Evolutionary conservation across 2,329 filamentous ascomycete species (phyloP).

Genomic region (Diplodia intermedia): DNA sequence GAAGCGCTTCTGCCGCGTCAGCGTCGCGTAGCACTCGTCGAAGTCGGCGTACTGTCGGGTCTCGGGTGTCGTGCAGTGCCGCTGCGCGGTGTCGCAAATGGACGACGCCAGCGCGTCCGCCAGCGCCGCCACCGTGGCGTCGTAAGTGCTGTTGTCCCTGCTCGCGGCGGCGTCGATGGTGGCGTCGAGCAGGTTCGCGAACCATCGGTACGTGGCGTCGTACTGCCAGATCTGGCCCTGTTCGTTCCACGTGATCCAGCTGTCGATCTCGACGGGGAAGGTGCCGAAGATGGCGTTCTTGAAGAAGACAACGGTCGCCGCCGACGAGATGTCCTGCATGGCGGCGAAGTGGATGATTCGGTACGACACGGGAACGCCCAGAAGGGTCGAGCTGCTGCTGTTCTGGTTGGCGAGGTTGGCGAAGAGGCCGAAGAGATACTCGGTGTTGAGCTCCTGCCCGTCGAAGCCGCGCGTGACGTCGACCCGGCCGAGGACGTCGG

Average conservation of each 20-base stretch:
- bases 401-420: constrained; percentile 34
- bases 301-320: constrained; percentile 43
- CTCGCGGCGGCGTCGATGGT: constrained; percentile 30
- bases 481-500: constrained; percentile 43
- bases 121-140: neutral
- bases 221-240: constrained; percentile 44
- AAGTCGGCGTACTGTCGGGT: constrained; percentile 37
- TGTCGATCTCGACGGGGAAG: constrained; percentile 44
- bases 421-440: constrained; percentile 51
- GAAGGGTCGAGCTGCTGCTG: constrained; percentile 35
- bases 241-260: constrained; percentile 45
- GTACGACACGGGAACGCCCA: constrained; percentile 39
- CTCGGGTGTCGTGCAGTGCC: constrained; percentile 42
- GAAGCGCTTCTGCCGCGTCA: constrained; percentile 42
- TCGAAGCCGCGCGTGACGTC: constrained; percentile 46
- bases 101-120: constrained; percentile 35
- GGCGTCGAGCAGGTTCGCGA: constrained; percentile 41
- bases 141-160: neutral
- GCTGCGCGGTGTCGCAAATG: constrained; percentile 39
- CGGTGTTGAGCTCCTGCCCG: constrained; percentile 48
- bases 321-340: constrained; percentile 44
- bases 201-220: constrained; percentile 46
- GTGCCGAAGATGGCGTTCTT: constrained; percentile 36
- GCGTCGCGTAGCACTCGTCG: constrained; percentile 39
- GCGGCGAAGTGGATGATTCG: constrained; percentile 45